Percentiles rank a stretch among this genome's conserved stretches.
Conservation (phyloP, 805 yeast species). For the Barnettozyma wickerhamii region DNA sequence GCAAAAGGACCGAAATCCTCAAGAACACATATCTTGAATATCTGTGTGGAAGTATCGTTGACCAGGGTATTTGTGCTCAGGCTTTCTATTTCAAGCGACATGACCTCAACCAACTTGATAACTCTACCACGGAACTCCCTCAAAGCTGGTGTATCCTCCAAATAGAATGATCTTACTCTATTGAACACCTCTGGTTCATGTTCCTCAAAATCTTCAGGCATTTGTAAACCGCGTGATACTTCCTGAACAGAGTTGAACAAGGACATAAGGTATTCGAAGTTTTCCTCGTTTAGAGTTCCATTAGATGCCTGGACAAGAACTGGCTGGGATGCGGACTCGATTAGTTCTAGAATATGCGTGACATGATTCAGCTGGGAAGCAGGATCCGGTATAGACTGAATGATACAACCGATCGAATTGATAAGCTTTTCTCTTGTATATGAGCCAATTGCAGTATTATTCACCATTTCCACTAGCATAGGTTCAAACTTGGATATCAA, state of each 20-base stretch:
- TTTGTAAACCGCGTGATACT: slow-evolving; percentile 63
- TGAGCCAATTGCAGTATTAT: slow-evolving; percentile 34
- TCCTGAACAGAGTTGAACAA: slow-evolving; percentile 61
- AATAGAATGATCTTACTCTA: slow-evolving; percentile 24
- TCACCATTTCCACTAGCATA: slow-evolving; percentile 44
- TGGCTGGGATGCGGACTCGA: slow-evolving; percentile 22
- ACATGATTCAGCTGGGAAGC: slow-evolving; percentile 35
- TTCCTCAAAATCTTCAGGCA: slow-evolving; percentile 47
- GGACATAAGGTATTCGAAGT: slow-evolving; percentile 47
- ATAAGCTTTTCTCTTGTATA: slow-evolving; percentile 55
- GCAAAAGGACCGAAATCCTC: slow-evolving; percentile 71
- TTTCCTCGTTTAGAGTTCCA: slow-evolving; percentile 15
- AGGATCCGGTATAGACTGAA: slow-evolving; percentile 51
- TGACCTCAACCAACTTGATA: slow-evolving; percentile 35
- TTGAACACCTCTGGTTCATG: slow-evolving; percentile 23
- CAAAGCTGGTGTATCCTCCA: slow-evolving; percentile 38
- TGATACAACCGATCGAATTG: slow-evolving; percentile 58
- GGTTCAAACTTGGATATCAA: slow-evolving; percentile 46
- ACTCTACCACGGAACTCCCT: slow-evolving; percentile 42
- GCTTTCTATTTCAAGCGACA: slow-evolving; percentile 36
- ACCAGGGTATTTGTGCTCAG: slow-evolving; percentile 42
- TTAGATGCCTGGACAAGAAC: slow-evolving; percentile 12
- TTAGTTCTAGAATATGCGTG: slow-evolving; percentile 29
- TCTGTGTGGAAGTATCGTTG: slow-evolving; percentile 58
- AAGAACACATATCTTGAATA: slow-evolving; percentile 59